Evolutionary conservation across 805 yeast species (phyloP), one percentile per base, ranked within the genome.

Genomic region (Candida piceae): DNA sequence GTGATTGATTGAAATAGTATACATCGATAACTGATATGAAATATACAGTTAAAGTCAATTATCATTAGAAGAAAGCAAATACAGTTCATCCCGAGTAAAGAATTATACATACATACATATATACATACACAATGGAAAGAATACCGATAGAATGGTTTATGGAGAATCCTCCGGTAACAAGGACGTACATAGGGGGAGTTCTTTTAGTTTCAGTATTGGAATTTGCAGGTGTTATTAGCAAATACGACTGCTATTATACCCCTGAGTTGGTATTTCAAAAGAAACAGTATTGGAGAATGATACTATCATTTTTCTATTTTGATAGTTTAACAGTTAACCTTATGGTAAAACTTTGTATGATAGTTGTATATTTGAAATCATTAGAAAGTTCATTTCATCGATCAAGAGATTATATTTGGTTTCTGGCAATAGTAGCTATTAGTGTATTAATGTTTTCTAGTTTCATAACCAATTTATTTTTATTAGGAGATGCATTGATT

Each of bases 141-240:
- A 41, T 64, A 29, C 68, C 69, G 3, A 32, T 64, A 16, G 69
- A 68, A 34, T 60, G 65, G 66, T 27, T 67, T 25, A 59, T 55
- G 52, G 70, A 64, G 28, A 54, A 67, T 2, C 76, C 77, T 4
- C 67, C 72, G 2, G 70, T 72, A 16, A 72, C 78, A 4, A 48
- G 73, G 32, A 38, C 49, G 6, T 63, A 67, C 56, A 40, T 63
- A 2, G 28, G 56, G 1, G 60, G 62, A 4, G 50, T 68, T 3
- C 48, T 60, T 2, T 53, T 52, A 3, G 46, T 63, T 12, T 58
- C 69, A 2, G 37, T 60, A 6, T 46, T 65, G 16, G 63, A 60
- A 16, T 50, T 56, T 31, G 48, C 62, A 0, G 66, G 67, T 2
- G 41, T 58, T 3, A 34, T 69, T 3, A 58, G 57, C 19, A 39